Evolutionary conservation across 225 moss, liverwort and hornwort genomes (phyloP).

Genomic region (Polytrichum commune): DNA sequence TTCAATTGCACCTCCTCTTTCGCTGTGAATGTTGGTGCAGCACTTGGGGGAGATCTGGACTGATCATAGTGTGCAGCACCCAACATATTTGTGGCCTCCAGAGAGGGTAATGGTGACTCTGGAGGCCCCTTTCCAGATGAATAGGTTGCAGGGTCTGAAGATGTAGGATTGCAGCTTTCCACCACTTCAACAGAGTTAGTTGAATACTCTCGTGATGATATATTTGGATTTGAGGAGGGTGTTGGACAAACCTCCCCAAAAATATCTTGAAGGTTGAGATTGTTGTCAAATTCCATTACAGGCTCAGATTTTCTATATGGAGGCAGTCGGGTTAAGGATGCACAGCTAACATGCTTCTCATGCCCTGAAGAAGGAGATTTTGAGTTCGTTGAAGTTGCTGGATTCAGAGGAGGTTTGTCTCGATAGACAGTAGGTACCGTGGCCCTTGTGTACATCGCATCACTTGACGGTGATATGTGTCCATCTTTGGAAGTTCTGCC

Average conservation of each 20-base stretch:
- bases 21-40: slow-evolving; percentile 51
- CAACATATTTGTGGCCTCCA: slow-evolving; percentile 43
- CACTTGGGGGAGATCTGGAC: slow-evolving; percentile 80
- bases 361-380: slow-evolving; percentile 19
- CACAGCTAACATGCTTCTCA: slow-evolving; percentile 44
- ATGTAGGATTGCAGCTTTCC: slow-evolving; percentile 42
- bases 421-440: slow-evolving; percentile 33
- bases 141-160: slow-evolving; percentile 62
- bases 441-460: slow-evolving; percentile 39
- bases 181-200: slow-evolving; percentile 26
- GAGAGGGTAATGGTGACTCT: slow-evolving; percentile 43
- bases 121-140: slow-evolving; percentile 75
- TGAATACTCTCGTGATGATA: slow-evolving; percentile 23
- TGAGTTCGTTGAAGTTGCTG: slow-evolving; percentile 23
- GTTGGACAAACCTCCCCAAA: slow-evolving; percentile 22
- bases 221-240: slow-evolving; percentile 18
- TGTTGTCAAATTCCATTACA: slow-evolving; percentile 22
- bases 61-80: slow-evolving; percentile 50
- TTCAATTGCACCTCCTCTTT: slow-evolving; percentile 54
- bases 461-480: slow-evolving; percentile 35
- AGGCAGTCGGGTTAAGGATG: slow-evolving; percentile 25
- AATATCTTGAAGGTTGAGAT: slow-evolving; percentile 31
- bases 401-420: slow-evolving; percentile 42
- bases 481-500: slow-evolving; percentile 30
- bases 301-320: slow-evolving; percentile 22